Conservation (phyloP, 176 grass and related monocot species). For the Musa troglodytarum region DNA sequence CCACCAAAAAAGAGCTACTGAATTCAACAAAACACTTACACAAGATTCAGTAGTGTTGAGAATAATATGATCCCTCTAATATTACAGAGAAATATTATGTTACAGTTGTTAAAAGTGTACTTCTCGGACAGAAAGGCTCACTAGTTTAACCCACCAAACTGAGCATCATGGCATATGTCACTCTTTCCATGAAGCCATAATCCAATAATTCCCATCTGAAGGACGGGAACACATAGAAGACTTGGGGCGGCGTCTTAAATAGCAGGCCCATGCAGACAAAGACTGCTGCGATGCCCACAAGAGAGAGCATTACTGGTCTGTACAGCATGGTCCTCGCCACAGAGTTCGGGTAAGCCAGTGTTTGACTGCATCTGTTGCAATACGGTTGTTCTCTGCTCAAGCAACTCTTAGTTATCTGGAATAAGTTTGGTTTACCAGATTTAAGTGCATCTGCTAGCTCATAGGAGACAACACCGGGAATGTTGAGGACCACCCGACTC, state of each 20-base stretch:
- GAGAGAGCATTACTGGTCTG: conserved; percentile 48
- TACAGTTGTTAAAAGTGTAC: too few relatives aligned
- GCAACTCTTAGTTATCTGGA: background rate
- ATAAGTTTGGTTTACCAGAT: background rate
- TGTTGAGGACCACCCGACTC: conserved; percentile 31
- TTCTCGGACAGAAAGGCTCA: background rate
- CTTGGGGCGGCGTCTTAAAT: conserved; percentile 49
- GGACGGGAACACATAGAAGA: conserved; percentile 31
- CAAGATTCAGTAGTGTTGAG: too few relatives aligned
- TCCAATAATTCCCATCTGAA: conserved; percentile 55
- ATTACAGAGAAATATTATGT: too few relatives aligned
- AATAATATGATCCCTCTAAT: too few relatives aligned
- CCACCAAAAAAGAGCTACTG: too few relatives aligned
- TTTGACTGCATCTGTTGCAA: background rate
- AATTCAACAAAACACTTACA: too few relatives aligned
- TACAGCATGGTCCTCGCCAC: conserved; percentile 40
- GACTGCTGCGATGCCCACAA: conserved; percentile 64
- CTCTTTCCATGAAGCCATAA: conserved; percentile 36
- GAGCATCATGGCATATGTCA: background rate
- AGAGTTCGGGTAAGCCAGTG: background rate
- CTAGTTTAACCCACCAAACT: background rate
- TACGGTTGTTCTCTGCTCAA: background rate
- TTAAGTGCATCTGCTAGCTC: conserved; percentile 17
- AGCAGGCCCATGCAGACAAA: conserved; percentile 78
- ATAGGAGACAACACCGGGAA: conserved; percentile 14